phyloP scores from a whole-genome alignment of 2,329 filamentous ascomycete genomes.

The Rosellinia necatrix region DNA sequence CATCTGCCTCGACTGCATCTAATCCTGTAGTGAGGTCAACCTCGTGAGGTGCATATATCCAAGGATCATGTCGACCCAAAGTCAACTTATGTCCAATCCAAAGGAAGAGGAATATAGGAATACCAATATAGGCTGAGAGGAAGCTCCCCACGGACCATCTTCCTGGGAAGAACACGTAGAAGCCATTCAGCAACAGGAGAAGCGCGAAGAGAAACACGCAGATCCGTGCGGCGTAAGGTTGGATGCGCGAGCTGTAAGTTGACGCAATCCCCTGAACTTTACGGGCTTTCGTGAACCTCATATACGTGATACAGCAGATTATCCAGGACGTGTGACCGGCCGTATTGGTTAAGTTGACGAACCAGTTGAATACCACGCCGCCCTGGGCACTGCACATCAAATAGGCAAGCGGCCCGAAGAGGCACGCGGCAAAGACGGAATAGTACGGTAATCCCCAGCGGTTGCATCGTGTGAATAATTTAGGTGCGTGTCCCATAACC shows the following conservation, averaged over 20 bases:
- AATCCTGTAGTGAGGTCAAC: neutral
- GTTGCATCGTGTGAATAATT: conserved; percentile 55
- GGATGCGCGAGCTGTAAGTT: neutral
- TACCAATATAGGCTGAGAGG: neutral
- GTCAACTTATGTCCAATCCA: neutral
- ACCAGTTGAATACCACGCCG: too few relatives aligned
- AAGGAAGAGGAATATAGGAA: neutral
- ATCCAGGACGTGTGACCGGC: neutral
- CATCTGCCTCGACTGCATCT: neutral
- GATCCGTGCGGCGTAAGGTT: neutral
- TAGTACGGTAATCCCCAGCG: too few relatives aligned
- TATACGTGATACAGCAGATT: neutral
- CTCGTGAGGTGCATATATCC: neutral
- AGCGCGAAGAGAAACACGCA: neutral
- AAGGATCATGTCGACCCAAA: neutral
- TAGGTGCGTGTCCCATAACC: conserved; percentile 59
- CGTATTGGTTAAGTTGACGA: too few relatives aligned
- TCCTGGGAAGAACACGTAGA: neutral
- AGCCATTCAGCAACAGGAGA: neutral
- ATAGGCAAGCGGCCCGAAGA: too few relatives aligned
- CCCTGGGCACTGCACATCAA: too few relatives aligned
- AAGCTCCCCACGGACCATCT: neutral
- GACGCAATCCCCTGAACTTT: neutral
- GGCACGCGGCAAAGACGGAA: too few relatives aligned
- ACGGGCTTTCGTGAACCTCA: neutral